Evolutionary conservation across 2,329 filamentous ascomycete species (phyloP).

Genomic region (Reticulascus tulasneorum): DNA sequence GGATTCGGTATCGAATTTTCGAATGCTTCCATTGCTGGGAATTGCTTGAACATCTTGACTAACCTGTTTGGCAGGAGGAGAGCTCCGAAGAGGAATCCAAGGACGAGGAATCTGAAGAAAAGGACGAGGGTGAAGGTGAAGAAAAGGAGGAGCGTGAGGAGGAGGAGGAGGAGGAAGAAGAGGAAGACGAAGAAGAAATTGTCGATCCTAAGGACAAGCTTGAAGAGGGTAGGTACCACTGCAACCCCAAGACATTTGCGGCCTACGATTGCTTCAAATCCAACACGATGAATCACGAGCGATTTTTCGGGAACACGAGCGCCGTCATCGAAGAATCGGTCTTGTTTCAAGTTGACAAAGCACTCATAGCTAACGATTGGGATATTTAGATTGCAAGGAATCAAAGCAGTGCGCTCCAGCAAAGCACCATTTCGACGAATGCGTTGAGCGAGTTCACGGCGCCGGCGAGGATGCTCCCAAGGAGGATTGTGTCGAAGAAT

Average conservation of each 20-base stretch:
- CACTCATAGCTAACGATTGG: conserved; percentile 14
- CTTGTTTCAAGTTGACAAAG: conserved; percentile 4
- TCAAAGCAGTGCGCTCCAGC: conserved; percentile 77
- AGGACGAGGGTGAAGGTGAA: conserved; percentile 42
- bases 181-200: conserved; percentile 77
- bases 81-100: conserved; percentile 22
- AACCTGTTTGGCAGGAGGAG: conserved; percentile 26
- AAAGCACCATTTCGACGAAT: conserved; percentile 99
- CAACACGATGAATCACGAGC: too few relatives aligned
- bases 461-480: conserved; percentile 65
- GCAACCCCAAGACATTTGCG: too few relatives aligned
- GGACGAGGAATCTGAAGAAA: conserved; percentile 36
- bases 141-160: conserved; percentile 54
- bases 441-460: conserved; percentile 83
- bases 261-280: too few relatives aligned
- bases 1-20: not conserved
- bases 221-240: conserved; percentile 75
- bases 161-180: conserved; percentile 67
- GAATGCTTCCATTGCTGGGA: too few relatives aligned
- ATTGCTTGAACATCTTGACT: not conserved
- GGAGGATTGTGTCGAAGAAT: conserved; percentile 99
- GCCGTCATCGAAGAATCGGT: not conserved
- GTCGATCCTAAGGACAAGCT: conserved; percentile 84
- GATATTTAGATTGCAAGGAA: conserved; percentile 74
- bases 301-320: not conserved